Evolutionary conservation across 495 filamentous ascomycete species (phyloP), one percentile per base, ranked within the genome.

Genomic region (Durotheca rogersii): DNA sequence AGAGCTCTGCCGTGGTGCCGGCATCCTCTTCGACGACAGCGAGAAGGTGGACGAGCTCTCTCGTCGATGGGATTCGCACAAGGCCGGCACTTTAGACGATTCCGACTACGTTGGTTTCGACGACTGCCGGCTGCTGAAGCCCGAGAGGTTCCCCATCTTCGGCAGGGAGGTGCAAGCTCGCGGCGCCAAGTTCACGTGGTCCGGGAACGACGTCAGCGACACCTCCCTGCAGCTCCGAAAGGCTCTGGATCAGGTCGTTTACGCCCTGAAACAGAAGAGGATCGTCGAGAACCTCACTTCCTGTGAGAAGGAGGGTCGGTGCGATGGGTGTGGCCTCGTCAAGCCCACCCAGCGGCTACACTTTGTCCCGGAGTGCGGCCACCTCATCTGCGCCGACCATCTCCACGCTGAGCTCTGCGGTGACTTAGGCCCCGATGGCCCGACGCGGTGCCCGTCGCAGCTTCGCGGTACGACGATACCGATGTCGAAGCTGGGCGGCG

Each of bases 351-450:
- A 58, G 0, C 41, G 65, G 0, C 37, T 75, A 7, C 61, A 52
- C 20, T 47, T 81, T 14, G 55, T 79, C 16, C 62, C 67, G 4
- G 63, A 62, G 7, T 82, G 80, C 50, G 80, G 80, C 6, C 80
- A 82, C 39, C 30, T 66, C 4, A 51, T 81, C 27, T 82, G 80
- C 49, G 14, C 44, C n/a, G 9, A 32, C 0, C 80, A 80, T 38
- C 47, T 61, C 4, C 17, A 21, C 1, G 33, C 10, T 1, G 18
- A 12, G 4, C 12, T 29, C 14, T 65, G 62, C 32, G 55, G 61
- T 6, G 29, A 37, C 7, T 34, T 43, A 2, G 32, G 33, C 14
- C 21, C 20, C 14, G 11, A 39, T 2, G 29, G 6, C 17, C 33
- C 38, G 14, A 51, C 5, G 11, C 14, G 14, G 11, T 66, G 62